Evolutionary conservation across 208 protist genomes (phyloP).

Genomic region (Trichomonas tenax): DNA sequence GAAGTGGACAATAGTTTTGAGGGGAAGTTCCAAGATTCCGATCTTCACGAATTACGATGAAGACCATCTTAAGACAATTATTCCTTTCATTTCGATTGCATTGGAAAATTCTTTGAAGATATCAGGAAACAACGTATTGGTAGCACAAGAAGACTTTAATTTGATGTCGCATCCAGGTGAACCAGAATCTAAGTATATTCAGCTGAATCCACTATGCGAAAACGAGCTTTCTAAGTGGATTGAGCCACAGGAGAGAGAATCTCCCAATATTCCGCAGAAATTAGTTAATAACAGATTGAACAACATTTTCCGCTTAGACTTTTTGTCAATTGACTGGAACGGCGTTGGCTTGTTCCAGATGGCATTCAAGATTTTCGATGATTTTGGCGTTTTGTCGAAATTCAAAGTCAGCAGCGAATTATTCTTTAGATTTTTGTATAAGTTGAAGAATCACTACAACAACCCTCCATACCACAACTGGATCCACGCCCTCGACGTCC

Average conservation of each 20-base stretch:
- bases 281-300: neutral
- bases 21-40: neutral
- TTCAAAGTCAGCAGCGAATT: conserved; percentile 4
- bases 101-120: neutral
- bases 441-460: neutral
- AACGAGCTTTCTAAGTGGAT: neutral
- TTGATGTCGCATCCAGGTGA: neutral
- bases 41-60: neutral
- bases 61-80: neutral
- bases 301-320: neutral
- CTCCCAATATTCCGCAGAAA: neutral
- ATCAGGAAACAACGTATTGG: neutral
- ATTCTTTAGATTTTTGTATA: conserved; percentile 19
- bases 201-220: neutral
- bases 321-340: neutral
- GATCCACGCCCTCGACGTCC: conserved; percentile 49
- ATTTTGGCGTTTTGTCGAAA: neutral
- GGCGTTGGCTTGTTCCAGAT: neutral
- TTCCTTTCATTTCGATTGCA: neutral
- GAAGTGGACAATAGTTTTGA: neutral
- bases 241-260: neutral
- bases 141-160: neutral
- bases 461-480: conserved; percentile 56
- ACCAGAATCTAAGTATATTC: neutral
- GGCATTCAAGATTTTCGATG: conserved; percentile 14